Evolutionary conservation across 305 asterid species (phyloP).

Genomic region (Euphrasia arctica): DNA sequence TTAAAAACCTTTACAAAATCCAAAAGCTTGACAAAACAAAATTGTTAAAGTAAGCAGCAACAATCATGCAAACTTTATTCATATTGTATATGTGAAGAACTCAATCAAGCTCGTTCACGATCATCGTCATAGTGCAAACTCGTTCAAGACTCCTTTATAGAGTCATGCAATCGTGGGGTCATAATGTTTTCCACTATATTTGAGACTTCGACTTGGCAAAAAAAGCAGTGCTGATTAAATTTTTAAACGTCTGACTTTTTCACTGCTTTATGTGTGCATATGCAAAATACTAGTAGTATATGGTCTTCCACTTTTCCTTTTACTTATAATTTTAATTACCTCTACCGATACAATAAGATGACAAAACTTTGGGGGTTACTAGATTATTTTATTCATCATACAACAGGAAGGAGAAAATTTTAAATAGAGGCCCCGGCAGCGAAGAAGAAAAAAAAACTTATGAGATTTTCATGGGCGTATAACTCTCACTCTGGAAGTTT

Average conservation of each 20-base stretch:
- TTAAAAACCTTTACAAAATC: slow-evolving; percentile 21
- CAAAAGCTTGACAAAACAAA: slow-evolving; percentile 20
- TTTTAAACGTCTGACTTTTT: no score
- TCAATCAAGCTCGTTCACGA: no score
- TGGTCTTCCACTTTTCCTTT: no score
- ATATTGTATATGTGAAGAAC: background rate
- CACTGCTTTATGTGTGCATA: no score
- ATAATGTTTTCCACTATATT: no score
- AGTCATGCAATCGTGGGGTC: no score
- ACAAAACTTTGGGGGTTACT: slow-evolving; percentile 28
- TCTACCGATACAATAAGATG: background rate
- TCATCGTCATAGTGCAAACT: no score
- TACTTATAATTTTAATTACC: slow-evolving; percentile 5
- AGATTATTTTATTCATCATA: slow-evolving; percentile 14
- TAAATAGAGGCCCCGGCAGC: background rate
- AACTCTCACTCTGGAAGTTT: slow-evolving; percentile 70
- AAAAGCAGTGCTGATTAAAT: no score
- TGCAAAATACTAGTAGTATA: no score
- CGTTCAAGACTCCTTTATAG: no score
- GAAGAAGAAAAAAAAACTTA: background rate
- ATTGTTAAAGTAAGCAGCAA: slow-evolving; percentile 24
- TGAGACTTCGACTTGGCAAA: no score
- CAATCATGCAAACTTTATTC: slow-evolving; percentile 14
- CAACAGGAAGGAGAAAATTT: slow-evolving; percentile 10
- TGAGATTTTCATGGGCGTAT: background rate